These are phyloP conservation scores for Ilex paraguariensis DNA, from an alignment of 305 asterid genomes.

Conservation along the genomic window DNA sequence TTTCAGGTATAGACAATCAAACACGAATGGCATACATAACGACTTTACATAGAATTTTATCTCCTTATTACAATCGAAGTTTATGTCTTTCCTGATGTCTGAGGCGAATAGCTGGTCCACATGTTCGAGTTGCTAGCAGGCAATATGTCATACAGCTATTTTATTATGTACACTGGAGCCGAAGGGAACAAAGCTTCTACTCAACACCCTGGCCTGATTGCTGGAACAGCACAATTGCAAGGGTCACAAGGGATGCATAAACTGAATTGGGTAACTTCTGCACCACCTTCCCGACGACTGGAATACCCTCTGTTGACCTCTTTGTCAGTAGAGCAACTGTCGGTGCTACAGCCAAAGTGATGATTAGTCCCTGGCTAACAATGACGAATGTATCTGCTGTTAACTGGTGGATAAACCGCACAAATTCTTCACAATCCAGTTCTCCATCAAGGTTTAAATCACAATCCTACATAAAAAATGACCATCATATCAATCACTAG, in stretches of 20 bases:
- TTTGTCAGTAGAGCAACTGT: conserved; percentile 75
- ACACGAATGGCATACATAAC: no score
- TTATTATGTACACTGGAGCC: not conserved
- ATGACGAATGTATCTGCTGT: conserved; percentile 64
- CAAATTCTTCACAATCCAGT: conserved; percentile 70
- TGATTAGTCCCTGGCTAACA: conserved; percentile 71
- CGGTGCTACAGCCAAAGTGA: conserved; percentile 81
- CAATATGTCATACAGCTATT: no score
- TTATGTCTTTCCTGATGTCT: no score
- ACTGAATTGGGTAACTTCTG: conserved; percentile 75
- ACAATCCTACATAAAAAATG: conserved; percentile 42
- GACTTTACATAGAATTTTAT: no score
- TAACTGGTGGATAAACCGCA: conserved; percentile 43
- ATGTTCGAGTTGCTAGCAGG: no score
- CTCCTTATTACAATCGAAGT: no score
- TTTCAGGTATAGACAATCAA: no score
- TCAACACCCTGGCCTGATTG: conserved; percentile 35
- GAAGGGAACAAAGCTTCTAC: conserved; percentile 6
- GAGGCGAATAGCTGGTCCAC: no score
- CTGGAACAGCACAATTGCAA: conserved; percentile 60
- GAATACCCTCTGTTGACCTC: conserved; percentile 77
- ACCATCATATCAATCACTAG: no score
- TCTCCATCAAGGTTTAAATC: conserved; percentile 87
- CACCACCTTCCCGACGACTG: conserved; percentile 74
- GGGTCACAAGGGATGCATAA: conserved; percentile 77